These are phyloP conservation scores for Tilletiopsis washingtonensis DNA, from an alignment of 1,284 basidiomycete genomes.

Conservation along the genomic window DNA sequence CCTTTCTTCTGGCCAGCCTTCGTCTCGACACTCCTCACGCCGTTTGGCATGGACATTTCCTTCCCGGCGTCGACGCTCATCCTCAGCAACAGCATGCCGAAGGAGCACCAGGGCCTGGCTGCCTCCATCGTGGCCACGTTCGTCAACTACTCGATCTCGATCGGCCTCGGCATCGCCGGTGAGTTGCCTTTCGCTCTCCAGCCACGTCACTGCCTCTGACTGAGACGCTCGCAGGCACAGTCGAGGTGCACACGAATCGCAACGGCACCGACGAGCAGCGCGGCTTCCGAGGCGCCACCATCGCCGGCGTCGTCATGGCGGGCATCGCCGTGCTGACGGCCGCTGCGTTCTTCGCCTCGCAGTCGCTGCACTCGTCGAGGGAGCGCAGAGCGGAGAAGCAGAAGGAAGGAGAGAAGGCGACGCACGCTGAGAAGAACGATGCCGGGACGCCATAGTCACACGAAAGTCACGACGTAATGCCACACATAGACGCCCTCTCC, in stretches of 20 bases:
- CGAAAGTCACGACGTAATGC: too few species aligned
- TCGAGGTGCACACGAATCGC: conserved; percentile 18
- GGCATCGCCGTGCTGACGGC: too few species aligned
- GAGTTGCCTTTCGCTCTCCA: too few species aligned
- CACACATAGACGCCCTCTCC: too few species aligned
- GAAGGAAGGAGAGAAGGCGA: too few species aligned
- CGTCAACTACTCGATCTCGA: conserved; percentile 29
- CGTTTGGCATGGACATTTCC: conserved; percentile 30
- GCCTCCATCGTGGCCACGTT: conserved; percentile 34
- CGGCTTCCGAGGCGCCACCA: conserved; percentile 4
- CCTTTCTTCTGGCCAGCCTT: too few species aligned
- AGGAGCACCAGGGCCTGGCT: conserved; percentile 24
- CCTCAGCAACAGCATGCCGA: conserved; percentile 18
- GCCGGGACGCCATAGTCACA: too few species aligned
- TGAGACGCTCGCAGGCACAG: too few species aligned
- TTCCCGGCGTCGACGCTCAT: conserved; percentile 30
- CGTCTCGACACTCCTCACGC: conserved; percentile 14
- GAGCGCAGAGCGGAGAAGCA: too few species aligned
- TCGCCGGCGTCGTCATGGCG: background rate
- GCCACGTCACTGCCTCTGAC: too few species aligned
- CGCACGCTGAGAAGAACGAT: too few species aligned
- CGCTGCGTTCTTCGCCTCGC: background rate
- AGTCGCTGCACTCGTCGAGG: too few species aligned
- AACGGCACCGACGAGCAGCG: background rate
- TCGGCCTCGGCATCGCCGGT: conserved; percentile 32